These are phyloP conservation scores for Galerina marginata DNA, from an alignment of 768 basidiomycete genomes.

Conservation along the genomic window DNA sequence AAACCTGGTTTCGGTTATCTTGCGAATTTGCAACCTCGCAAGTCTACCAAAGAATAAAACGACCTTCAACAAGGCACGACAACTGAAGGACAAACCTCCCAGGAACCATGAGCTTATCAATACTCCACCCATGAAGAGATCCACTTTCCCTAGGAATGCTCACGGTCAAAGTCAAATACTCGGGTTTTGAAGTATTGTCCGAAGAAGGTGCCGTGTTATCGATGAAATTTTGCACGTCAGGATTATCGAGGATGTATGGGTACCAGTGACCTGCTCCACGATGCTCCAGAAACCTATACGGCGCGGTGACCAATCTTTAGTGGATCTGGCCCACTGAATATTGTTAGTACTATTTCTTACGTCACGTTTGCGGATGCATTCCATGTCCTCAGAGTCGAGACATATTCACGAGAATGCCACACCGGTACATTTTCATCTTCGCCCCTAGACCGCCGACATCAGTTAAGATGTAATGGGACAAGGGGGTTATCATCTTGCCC, in stretches of 20 bases:
- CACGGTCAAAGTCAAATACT: constrained; percentile 74
- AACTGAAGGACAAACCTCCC: constrained; percentile 59
- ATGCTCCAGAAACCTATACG: constrained; percentile 64
- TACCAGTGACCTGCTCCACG: constrained; percentile 75
- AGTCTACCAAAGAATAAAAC: constrained; percentile 31
- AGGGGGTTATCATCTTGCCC: constrained; percentile 52
- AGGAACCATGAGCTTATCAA: constrained; percentile 62
- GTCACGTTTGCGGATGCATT: constrained; percentile 53
- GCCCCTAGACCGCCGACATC: constrained; percentile 49
- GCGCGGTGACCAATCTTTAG: not conserved
- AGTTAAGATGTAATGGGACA: not conserved
- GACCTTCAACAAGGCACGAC: no score
- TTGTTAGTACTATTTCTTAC: constrained; percentile 39
- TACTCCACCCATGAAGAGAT: constrained; percentile 70
- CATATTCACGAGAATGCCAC: constrained; percentile 78
- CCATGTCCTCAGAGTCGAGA: constrained; percentile 65
- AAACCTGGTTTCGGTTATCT: constrained; percentile 7
- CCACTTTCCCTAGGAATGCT: constrained; percentile 73
- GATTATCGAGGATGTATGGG: constrained; percentile 57
- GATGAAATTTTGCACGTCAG: constrained; percentile 62
- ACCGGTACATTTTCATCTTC: constrained; percentile 87
- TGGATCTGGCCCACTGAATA: not conserved
- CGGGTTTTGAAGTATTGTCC: constrained; percentile 11
- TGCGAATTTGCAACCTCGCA: constrained; percentile 39
- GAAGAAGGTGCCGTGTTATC: constrained; percentile 32